Evolutionary conservation across 2,329 filamentous ascomycete genomes (phyloP), one percentile per base, ranked within the genome.

Genomic region (Aspergillus udagawae): DNA sequence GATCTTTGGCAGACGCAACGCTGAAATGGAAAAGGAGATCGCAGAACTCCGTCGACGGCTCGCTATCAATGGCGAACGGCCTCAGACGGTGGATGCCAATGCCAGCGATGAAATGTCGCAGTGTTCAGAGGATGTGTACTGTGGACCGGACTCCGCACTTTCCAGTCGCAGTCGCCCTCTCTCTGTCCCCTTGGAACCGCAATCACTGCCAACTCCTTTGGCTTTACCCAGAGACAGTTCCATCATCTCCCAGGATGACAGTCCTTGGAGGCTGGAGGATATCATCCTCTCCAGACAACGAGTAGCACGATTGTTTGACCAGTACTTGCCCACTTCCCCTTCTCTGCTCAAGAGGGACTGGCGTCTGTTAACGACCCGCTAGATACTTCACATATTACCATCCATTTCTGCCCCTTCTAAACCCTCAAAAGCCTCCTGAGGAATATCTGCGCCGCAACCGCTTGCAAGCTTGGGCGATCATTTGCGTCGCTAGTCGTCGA

Each of bases 321-420:
- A 75, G 76, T 78, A 70, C 61, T 59, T 12, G 35, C 14, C 29
- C 23, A 23, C 52, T 20, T 29, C n/a, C n/a, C n/a, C 27, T 23
- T 41, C n/a, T 12, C 29, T 12, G 20, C 21, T 21, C 3, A 28
- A 12, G 4, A 47, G 29, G 6, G 4, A 17, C 10, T 53, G 23
- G 27, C 78, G 32, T 75, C 75, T 10, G n/a, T 59, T 66, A 49
- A 68, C 50, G 29, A 28, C 4, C 10, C 8, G n/a, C 32, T 60
- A 83, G 85, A 60, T 88, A 83, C 72, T 88, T 86, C 70, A 78
- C 78, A 32, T 78, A 78, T 52, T 87, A 86, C 66, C 85, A 88
- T 63, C 82, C 82, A 0, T 87, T 86, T 65, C 72, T 88, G 29
- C 84, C 85, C 1, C 78, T 88, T 55, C 74, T 88, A 53, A 84